Evolutionary conservation across 2,329 filamentous ascomycete species (phyloP).

Genomic region (Colletotrichum phormii): DNA sequence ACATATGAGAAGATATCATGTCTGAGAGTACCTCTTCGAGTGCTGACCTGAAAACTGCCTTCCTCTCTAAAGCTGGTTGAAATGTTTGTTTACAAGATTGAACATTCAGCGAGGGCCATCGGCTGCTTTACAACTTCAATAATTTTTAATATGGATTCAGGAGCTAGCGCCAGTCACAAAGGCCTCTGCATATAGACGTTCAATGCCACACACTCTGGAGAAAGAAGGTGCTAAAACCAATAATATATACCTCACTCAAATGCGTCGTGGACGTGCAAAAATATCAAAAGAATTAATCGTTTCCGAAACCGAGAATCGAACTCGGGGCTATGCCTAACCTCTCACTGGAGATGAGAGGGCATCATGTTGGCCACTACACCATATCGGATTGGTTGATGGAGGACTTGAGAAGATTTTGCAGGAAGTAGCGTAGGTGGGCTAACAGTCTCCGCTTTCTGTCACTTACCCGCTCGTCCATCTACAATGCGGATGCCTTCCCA

Average conservation of each 20-base stretch:
- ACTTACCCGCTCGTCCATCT: background rate
- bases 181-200: too few relatives aligned
- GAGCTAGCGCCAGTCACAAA: too few relatives aligned
- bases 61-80: too few relatives aligned
- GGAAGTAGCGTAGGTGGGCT: background rate
- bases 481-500: background rate
- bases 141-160: too few relatives aligned
- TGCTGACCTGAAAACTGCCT: too few relatives aligned
- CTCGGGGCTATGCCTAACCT: constrained; percentile 21
- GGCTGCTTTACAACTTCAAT: too few relatives aligned
- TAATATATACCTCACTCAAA: too few relatives aligned
- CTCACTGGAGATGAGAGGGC: background rate
- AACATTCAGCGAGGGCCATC: too few relatives aligned
- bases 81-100: too few relatives aligned
- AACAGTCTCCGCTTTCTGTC: background rate
- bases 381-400: background rate
- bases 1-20: too few relatives aligned
- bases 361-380: constrained; percentile 18
- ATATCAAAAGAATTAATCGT: background rate
- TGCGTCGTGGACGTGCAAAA: background rate
- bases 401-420: background rate
- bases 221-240: background rate
- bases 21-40: too few relatives aligned
- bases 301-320: constrained; percentile 23
- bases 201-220: background rate